Evolutionary conservation across 225 moss, liverwort and hornwort species (phyloP).

Genomic region (Marchantia paleacea): DNA sequence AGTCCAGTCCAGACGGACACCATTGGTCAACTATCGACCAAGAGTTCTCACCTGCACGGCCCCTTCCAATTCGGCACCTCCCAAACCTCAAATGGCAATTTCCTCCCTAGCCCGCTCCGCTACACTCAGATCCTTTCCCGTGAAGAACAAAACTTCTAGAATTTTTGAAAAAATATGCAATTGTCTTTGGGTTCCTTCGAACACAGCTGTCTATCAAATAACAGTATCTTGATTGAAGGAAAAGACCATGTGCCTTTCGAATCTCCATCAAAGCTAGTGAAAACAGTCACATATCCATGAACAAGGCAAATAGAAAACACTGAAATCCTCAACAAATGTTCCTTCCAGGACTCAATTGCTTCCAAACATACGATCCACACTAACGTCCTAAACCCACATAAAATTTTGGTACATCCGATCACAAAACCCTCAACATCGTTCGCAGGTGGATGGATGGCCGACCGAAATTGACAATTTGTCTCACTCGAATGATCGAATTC

Average conservation of each 20-base stretch:
- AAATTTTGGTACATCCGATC: neutral
- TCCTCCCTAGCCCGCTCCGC: too few species aligned
- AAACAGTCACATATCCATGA: neutral
- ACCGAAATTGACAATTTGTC: neutral
- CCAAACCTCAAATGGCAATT: too few species aligned
- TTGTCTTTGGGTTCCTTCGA: neutral
- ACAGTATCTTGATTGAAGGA: neutral
- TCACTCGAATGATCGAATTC: neutral
- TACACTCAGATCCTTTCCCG: neutral
- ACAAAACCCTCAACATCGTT: conserved; percentile 34
- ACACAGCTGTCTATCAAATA: neutral
- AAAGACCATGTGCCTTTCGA: neutral
- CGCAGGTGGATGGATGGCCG: neutral
- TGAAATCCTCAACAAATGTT: neutral
- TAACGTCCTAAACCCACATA: neutral
- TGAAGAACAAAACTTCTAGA: neutral
- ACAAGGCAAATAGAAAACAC: neutral
- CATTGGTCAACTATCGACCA: too few species aligned
- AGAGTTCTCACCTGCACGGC: too few species aligned
- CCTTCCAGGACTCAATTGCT: neutral
- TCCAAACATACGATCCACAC: neutral
- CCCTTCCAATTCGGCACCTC: too few species aligned
- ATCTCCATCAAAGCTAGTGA: neutral
- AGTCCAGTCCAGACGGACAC: too few species aligned
- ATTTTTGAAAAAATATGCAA: neutral